Conservation (phyloP, 768 basidiomycete species). For the Lactifluus pinguis region DNA sequence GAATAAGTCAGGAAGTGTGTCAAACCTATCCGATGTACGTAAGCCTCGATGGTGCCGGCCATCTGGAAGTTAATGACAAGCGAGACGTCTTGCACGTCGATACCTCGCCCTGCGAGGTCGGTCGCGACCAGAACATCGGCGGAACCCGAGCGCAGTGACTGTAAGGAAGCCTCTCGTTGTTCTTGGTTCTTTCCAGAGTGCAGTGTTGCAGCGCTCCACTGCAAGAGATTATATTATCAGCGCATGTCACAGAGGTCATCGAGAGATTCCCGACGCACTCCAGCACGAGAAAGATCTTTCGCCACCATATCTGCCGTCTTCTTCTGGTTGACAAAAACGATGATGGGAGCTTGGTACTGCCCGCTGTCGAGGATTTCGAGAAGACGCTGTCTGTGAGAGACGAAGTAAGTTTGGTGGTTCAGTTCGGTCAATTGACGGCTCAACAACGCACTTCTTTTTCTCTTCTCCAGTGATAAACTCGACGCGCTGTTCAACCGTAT, state of each 20-base stretch:
- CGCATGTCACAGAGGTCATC: not conserved
- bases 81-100: conserved; percentile 95
- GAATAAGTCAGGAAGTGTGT: not conserved
- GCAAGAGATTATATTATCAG: not conserved
- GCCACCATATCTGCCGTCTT: conserved; percentile 98
- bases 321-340: conserved; percentile 99
- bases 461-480: conserved; percentile 92
- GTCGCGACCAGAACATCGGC: conserved; percentile 91
- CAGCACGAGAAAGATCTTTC: conserved; percentile 84
- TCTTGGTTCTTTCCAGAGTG: conserved; percentile 98
- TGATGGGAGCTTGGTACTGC: conserved; percentile 81
- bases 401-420: not conserved
- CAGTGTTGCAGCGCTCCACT: conserved; percentile 88
- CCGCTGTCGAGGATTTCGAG: conserved; percentile 90
- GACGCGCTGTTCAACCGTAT: conserved; percentile 93
- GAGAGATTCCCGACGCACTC: conserved; percentile 42
- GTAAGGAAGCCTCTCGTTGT: conserved; percentile 88
- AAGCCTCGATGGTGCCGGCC: conserved; percentile 92
- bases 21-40: conserved; percentile 93
- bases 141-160: conserved; percentile 77
- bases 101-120: conserved; percentile 96
- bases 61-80: conserved; percentile 98
- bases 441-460: conserved; percentile 77
- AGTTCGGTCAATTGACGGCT: not conserved
- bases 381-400: conserved; percentile 53